phyloP scores from a whole-genome alignment of 1,284 basidiomycete genomes.

The Leccinum subrobustum region DNA sequence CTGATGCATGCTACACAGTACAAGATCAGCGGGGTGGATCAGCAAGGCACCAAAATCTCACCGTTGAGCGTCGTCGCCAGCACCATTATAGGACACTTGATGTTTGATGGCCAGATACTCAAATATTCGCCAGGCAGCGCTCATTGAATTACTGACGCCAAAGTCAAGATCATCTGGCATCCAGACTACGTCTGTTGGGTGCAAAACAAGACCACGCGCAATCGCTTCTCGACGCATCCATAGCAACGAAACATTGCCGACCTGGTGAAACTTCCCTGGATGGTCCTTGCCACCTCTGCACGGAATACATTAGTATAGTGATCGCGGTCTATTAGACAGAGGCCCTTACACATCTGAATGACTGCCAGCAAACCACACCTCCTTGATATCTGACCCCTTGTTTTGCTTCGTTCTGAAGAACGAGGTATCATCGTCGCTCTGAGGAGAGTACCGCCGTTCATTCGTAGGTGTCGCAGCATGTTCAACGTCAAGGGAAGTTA shows the following conservation, averaged over 20 bases:
- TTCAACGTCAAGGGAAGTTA: not conserved
- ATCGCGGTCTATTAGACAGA: not conserved
- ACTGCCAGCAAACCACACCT: conserved; percentile 21
- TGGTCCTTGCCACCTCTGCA: conserved; percentile 24
- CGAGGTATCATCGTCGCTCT: not conserved
- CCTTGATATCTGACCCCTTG: conserved; percentile 14
- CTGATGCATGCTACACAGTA: conserved; percentile 18
- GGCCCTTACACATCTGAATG: conserved; percentile 26
- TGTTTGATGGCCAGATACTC: too few relatives aligned
- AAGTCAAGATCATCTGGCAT: too few relatives aligned
- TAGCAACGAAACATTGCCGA: conserved; percentile 16
- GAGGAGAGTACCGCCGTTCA: not conserved
- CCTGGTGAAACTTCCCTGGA: conserved; percentile 12
- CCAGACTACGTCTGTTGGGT: too few relatives aligned
- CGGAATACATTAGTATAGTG: not conserved
- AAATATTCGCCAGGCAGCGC: too few relatives aligned
- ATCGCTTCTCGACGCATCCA: conserved; percentile 18
- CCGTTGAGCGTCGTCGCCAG: not conserved
- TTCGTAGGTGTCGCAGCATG: not conserved
- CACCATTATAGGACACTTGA: too few relatives aligned
- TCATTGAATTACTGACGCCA: too few relatives aligned
- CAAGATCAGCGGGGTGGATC: not conserved
- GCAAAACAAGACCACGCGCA: too few relatives aligned
- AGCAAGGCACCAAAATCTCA: conserved; percentile 1
- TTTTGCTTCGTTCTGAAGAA: not conserved